These are phyloP conservation scores for Orbilia brochopaga DNA, from an alignment of 2,329 filamentous ascomycete species.

Conservation along the genomic window DNA sequence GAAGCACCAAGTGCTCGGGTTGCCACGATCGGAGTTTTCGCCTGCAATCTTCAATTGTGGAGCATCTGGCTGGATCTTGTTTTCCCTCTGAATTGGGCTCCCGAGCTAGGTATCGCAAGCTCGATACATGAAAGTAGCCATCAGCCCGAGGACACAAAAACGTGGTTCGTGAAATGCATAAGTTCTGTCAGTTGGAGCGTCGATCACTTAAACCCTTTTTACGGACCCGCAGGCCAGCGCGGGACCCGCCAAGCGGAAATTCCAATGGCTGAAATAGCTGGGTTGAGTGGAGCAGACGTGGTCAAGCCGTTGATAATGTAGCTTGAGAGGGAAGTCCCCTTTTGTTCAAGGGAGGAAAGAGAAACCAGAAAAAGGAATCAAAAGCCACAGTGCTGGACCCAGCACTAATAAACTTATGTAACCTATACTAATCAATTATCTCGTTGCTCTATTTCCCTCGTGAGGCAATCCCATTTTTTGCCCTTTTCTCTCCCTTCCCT, in stretches of 20 bases:
- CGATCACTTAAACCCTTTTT: constrained; percentile 49
- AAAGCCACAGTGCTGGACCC: constrained; percentile 19
- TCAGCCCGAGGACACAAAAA: constrained; percentile 43
- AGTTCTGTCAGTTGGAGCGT: constrained; percentile 43
- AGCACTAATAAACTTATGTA: constrained; percentile 30
- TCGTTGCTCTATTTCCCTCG: constrained; percentile 1
- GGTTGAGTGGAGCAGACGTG: constrained; percentile 15
- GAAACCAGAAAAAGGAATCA: constrained; percentile 3
- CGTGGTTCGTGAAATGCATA: constrained; percentile 47
- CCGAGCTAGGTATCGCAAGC: constrained; percentile 20
- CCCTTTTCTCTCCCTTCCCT: constrained; percentile 11
- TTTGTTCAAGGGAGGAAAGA: constrained; percentile 24
- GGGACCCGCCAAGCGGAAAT: constrained; percentile 21
- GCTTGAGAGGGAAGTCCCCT: constrained; percentile 35
- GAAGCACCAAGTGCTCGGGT: constrained; percentile 19
- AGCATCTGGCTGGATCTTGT: constrained; percentile 33
- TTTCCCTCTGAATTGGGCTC: constrained; percentile 13
- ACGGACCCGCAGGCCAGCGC: constrained; percentile 17
- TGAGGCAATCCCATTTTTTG: constrained; percentile 11
- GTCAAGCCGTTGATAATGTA: constrained; percentile 20
- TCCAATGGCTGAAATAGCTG: constrained; percentile 16
- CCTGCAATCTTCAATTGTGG: constrained; percentile 46
- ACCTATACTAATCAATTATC: constrained; percentile 15
- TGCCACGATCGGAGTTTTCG: constrained; percentile 44
- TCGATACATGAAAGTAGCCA: constrained; percentile 13